A percentile compares a stretch with the other conserved stretches of the same genome.
phyloP scores from a whole-genome alignment of 164 flowering plant species.

The Sextonia rubra region DNA sequence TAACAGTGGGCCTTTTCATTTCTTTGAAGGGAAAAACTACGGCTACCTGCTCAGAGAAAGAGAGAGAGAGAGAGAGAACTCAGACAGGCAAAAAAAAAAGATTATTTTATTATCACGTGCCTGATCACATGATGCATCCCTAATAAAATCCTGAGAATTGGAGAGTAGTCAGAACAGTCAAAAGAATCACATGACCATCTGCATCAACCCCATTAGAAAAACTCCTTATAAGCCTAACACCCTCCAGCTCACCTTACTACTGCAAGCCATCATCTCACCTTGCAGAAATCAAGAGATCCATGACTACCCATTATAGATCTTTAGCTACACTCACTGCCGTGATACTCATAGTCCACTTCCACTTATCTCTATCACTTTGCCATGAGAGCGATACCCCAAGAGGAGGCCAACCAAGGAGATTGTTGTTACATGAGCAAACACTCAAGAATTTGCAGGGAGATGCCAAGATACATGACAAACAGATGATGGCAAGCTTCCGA shows the following conservation, averaged over 20 bases:
- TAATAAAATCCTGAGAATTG: background rate
- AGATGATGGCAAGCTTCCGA: constrained; percentile 33
- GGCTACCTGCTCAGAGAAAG: background rate
- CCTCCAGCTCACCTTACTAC: background rate
- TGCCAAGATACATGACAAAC: constrained; percentile 28
- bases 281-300: background rate
- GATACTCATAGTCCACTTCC: background rate
- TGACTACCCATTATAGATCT: background rate
- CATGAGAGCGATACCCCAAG: background rate
- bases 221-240: background rate
- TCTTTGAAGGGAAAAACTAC: too few relatives aligned
- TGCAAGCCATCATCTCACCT: background rate
- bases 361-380: background rate
- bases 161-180: background rate
- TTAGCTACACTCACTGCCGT: background rate
- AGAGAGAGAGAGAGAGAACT: background rate
- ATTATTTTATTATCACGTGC: background rate
- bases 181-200: background rate
- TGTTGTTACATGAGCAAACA: constrained; percentile 12
- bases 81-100: background rate
- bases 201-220: background rate
- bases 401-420: constrained; percentile 14
- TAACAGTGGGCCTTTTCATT: too few relatives aligned
- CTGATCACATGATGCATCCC: background rate
- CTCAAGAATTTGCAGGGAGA: constrained; percentile 19